Evolutionary conservation across 495 filamentous ascomycete species (phyloP), one percentile per base, ranked within the genome.

Genomic region (Jackrogersella multiformis): DNA sequence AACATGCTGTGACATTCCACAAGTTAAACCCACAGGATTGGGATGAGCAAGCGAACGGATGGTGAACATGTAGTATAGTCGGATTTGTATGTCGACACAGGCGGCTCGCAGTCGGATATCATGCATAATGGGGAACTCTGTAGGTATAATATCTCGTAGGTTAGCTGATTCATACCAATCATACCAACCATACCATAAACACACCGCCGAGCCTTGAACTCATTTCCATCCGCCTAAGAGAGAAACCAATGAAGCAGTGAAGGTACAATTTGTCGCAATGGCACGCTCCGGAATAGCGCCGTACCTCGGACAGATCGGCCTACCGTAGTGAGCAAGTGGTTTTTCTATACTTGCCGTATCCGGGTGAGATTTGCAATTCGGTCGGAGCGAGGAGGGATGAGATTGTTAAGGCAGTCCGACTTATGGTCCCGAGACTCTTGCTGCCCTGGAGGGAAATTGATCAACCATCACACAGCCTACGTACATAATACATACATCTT

Each of bases 221-320:
- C 1, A 39, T 39, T 39, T n/a, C 12, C 12, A 16, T 15, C 3
- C 16, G 13, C 36, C 13, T 39, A 6, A 39, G 16, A 39, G 36
- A 39, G 5, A 15, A 39, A 36, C 2, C 2, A 36, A 9, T 10
- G 10, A 16, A 15, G 16, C 7, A 36, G 34, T 24, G 21, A 26
- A 30, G 38, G 54, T 36, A 38, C 28, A 38, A 66, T 23, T 39
- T 18, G 30, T 41, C 7, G 23, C 3, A 35, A 42, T 52, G 51
- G 44, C 24, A 32, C 15, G 35, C 34, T 35, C 65, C 58, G 65
- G 53, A 63, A 62, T 57, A 68, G 20, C 58, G 53, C 65, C 58
- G 65, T 53, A 15, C 38, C 36, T 58, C 30, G 41, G 46, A 39
- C 44, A 38, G 21, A 52, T 56, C 35, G 39, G 52, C 36, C 44